phyloP scores from a whole-genome alignment of 2,329 filamentous ascomycete genomes.

The Tothia fuscella region DNA sequence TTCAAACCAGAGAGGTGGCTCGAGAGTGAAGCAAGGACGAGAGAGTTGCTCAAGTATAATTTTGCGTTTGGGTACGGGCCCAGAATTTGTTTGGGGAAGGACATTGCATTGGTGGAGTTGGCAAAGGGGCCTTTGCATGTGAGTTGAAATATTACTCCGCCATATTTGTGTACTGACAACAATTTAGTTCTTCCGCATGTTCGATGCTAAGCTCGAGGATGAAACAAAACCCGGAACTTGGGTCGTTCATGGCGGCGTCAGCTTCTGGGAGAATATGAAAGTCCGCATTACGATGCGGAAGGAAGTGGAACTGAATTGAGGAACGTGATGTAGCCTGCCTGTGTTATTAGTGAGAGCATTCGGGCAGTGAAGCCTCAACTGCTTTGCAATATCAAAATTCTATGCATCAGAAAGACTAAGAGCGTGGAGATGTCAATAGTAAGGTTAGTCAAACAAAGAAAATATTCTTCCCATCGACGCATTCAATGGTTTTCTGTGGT shows the following conservation, averaged over 20 bases:
- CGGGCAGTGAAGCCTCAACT: too few relatives aligned
- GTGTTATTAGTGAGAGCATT: too few relatives aligned
- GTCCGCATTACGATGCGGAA: conserved; percentile 20
- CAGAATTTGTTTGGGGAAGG: conserved; percentile 35
- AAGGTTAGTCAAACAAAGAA: too few relatives aligned
- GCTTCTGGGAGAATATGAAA: conserved; percentile 32
- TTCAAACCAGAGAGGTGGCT: conserved; percentile 27
- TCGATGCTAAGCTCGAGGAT: conserved; percentile 22
- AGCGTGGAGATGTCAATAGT: too few relatives aligned
- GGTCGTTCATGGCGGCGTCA: conserved; percentile 29
- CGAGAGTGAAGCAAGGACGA: background rate
- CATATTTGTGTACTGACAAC: background rate
- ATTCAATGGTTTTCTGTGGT: too few relatives aligned
- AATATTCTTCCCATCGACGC: too few relatives aligned
- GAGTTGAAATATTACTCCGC: background rate
- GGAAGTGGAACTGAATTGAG: too few relatives aligned
- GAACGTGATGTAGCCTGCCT: too few relatives aligned
- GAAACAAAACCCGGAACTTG: conserved; percentile 23
- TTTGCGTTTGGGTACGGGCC: conserved; percentile 38
- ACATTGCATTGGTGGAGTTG: conserved; percentile 42
- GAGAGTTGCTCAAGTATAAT: conserved; percentile 3
- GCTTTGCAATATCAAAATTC: too few relatives aligned
- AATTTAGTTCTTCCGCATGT: conserved; percentile 30
- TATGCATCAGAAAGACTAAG: too few relatives aligned
- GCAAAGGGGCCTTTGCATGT: conserved; percentile 31